Base-by-base conservation (phyloP, 441 rosid species). In the Jatropha multifida region DNA sequence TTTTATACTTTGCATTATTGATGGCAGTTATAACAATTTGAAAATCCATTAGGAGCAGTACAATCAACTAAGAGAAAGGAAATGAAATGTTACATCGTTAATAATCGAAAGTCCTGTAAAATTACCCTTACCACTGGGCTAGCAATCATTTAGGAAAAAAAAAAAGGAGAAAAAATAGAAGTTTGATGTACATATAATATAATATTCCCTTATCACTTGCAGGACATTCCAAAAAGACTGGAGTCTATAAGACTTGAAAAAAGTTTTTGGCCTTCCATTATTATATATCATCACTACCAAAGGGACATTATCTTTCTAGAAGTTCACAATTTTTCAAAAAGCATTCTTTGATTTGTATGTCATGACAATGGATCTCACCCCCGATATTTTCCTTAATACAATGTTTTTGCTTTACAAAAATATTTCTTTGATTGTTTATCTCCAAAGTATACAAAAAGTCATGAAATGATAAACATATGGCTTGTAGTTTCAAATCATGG, bases 241-340 rank as follows among this genome's bases (percentile, higher is more conserved):
- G 61, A 63, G 61, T 49, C 69, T 51, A 9, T 9, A n/a, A 17
- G 69, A 73, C 61, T 37, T 49, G n/a, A 49, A 62, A 63, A 46
- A 7, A 17, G 11, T 44, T 60, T 42, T 17, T 40, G 20, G 18
- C 15, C 55, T 13, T 12, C 32, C 10, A 8, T 1, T 17, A 14
- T 2, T 38, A 1, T 2, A 7, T 41, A n/a, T n/a, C n/a, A 20
- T 56, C 49, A 54, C 49, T 32, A 37, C 51, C 61, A 11, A 51
- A 51, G n/a, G 26, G 51, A 3, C 38, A 72, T 46, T 40, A 44
- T 73, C 69, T 37, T 73, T 62, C 68, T 73, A 62, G 69, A 73
- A 12, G 10, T 48, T 62, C 27, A 32, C 48, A 73, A 62, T 49
- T 73, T 73, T 61, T 62, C 68, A 73, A 73, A 48, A 46, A 27